Percentiles rank a stretch among this genome's conserved stretches.
Conservation (phyloP, 2,329 filamentous ascomycete species). For the Aspergillus tubingensis region DNA sequence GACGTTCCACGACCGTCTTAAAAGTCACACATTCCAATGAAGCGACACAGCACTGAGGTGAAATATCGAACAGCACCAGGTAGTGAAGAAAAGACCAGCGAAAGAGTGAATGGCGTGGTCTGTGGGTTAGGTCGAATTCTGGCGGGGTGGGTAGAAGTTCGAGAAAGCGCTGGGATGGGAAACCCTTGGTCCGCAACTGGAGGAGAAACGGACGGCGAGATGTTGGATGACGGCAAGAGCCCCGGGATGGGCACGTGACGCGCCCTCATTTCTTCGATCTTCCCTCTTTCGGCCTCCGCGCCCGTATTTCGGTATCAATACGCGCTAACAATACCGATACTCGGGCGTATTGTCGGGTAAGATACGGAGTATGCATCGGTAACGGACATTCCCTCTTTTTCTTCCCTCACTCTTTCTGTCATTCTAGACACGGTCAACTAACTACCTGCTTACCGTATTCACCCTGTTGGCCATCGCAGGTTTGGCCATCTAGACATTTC, state of each 20-base stretch:
- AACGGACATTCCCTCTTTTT: too few relatives aligned
- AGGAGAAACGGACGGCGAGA: conserved; percentile 24
- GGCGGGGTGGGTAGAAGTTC: conserved; percentile 18
- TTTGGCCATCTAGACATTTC: background rate
- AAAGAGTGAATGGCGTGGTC: background rate
- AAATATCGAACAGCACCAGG: conserved; percentile 15
- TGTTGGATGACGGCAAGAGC: conserved; percentile 36
- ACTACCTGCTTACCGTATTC: too few relatives aligned
- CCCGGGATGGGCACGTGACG: conserved; percentile 29
- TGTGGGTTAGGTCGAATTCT: conserved; percentile 18
- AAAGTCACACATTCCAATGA: conserved; percentile 38
- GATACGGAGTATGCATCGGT: background rate
- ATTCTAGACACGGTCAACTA: too few relatives aligned
- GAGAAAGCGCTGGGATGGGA: conserved; percentile 21
- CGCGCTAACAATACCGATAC: background rate
- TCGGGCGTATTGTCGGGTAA: background rate
- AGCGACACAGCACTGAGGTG: conserved; percentile 17
- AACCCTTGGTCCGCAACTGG: conserved; percentile 26
- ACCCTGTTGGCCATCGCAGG: background rate
- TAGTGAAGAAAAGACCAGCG: conserved; percentile 16
- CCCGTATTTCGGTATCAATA: conserved; percentile 3
- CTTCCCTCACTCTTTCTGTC: background rate
- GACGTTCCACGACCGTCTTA: conserved; percentile 35
- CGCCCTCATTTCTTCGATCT: conserved; percentile 18
- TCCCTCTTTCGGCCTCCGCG: conserved; percentile 8